Percentiles rank a stretch among this genome's conserved stretches.
phyloP scores from a whole-genome alignment of 768 basidiomycete species.

The Cyathus striatus region DNA sequence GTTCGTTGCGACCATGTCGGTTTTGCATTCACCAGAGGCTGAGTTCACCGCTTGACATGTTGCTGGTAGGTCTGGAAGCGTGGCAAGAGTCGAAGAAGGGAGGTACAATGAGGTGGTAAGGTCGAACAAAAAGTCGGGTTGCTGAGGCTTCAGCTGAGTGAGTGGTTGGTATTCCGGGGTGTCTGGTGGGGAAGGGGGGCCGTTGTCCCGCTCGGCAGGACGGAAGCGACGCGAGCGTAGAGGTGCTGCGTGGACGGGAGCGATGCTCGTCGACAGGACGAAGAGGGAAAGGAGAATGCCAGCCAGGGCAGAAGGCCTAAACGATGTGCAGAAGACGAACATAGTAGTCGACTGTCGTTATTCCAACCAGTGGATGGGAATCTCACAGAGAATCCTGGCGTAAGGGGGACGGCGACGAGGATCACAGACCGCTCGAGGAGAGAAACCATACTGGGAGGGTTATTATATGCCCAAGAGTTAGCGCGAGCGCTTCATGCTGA shows the following conservation, averaged over 20 bases:
- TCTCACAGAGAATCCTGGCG: neutral
- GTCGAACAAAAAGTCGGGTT: conserved; percentile 12
- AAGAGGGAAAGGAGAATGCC: conserved; percentile 6
- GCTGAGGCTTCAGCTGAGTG: conserved; percentile 11
- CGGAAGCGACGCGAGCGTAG: neutral
- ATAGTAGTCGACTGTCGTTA: conserved; percentile 1
- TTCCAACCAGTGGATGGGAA: conserved; percentile 13
- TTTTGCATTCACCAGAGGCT: conserved; percentile 11
- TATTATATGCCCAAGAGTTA: too few relatives aligned
- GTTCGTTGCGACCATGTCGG: conserved; percentile 14
- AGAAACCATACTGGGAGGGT: too few relatives aligned
- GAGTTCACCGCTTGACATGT: conserved; percentile 11
- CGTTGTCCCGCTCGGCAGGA: neutral
- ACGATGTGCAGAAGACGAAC: neutral
- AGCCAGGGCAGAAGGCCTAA: conserved; percentile 8
- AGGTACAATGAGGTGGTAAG: conserved; percentile 8
- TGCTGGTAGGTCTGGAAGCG: conserved; percentile 9
- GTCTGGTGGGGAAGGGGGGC: neutral
- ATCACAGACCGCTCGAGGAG: conserved; percentile 13
- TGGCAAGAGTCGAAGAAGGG: conserved; percentile 7
- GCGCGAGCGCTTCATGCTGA: too few relatives aligned
- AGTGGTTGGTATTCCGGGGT: neutral
- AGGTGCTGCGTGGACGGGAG: neutral
- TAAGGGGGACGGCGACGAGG: conserved; percentile 2
- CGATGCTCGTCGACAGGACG: conserved; percentile 1